Evolutionary conservation across 2,329 filamentous ascomycete species (phyloP).

Genomic region (Pyrenophora seminiperda): DNA sequence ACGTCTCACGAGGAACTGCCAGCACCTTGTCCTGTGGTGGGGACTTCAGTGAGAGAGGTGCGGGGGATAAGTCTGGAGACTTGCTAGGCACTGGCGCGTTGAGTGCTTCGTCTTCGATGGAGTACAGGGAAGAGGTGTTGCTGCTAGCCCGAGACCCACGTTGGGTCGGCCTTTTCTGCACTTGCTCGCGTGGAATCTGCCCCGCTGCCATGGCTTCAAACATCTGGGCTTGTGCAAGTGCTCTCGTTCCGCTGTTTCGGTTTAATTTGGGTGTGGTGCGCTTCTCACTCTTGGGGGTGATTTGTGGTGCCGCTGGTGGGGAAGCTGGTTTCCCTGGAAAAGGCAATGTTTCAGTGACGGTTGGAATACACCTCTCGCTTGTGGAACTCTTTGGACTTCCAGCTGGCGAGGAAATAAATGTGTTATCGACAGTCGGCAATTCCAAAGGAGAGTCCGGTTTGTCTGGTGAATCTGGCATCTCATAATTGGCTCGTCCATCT

Average conservation of each 20-base stretch:
- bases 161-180: neutral
- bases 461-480: no score
- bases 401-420: neutral
- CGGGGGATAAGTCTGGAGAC: conserved; percentile 7
- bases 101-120: conserved; percentile 5
- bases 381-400: neutral
- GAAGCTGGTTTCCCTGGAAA: neutral
- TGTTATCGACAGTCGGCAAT: no score
- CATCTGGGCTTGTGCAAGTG: conserved; percentile 38
- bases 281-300: conserved; percentile 14
- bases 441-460: no score
- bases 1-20: neutral
- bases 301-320: neutral
- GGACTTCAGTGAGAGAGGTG: conserved; percentile 3
- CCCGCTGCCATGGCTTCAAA: conserved; percentile 36
- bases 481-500: no score
- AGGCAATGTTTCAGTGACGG: no score
- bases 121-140: conserved; percentile 5
- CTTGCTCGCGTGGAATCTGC: conserved; percentile 6
- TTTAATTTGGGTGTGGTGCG: conserved; percentile 28
- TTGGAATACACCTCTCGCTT: neutral
- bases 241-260: conserved; percentile 32
- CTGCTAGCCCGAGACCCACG: conserved; percentile 15
- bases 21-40: conserved; percentile 1
- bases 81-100: neutral